Conservation (phyloP, 768 basidiomycete species). For the Dictyophora rubrovolvata region DNA sequence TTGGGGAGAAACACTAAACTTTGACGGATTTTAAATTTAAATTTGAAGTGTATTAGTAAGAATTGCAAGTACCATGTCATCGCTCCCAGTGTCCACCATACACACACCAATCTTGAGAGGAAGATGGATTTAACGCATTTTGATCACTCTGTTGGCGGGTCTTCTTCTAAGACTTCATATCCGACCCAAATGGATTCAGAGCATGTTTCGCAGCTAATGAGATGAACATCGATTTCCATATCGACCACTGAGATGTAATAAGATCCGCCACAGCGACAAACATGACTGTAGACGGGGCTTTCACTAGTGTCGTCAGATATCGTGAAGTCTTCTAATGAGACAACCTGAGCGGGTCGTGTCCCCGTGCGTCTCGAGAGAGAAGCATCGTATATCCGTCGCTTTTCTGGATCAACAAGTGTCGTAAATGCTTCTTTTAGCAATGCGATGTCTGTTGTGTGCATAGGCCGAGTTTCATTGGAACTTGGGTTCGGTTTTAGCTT, state of each 20-base stretch:
- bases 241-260: conserved; percentile 49
- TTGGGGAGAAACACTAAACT: too few species aligned
- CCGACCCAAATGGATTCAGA: conserved; percentile 85
- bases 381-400: conserved; percentile 44
- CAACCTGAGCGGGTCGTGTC: conserved; percentile 64
- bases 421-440: conserved; percentile 58
- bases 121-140: too few species aligned
- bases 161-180: conserved; percentile 44
- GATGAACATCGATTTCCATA: conserved; percentile 63
- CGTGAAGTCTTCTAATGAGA: conserved; percentile 68
- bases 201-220: conserved; percentile 63
- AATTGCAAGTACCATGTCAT: too few species aligned
- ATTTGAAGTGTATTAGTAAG: too few species aligned
- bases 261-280: conserved; percentile 64
- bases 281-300: conserved; percentile 1
- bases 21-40: too few species aligned
- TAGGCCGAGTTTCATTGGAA: neutral
- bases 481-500: conserved; percentile 21
- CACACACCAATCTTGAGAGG: too few species aligned
- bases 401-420: conserved; percentile 41
- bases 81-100: too few species aligned
- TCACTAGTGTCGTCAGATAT: conserved; percentile 20
- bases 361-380: conserved; percentile 14
- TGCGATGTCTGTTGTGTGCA: conserved; percentile 34
- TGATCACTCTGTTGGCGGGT: neutral